A percentile compares a stretch with the other conserved stretches of the same genome.
These are phyloP conservation scores for Orbilia javanica DNA, from an alignment of 2,329 filamentous ascomycete genomes.

Conservation along the genomic window DNA sequence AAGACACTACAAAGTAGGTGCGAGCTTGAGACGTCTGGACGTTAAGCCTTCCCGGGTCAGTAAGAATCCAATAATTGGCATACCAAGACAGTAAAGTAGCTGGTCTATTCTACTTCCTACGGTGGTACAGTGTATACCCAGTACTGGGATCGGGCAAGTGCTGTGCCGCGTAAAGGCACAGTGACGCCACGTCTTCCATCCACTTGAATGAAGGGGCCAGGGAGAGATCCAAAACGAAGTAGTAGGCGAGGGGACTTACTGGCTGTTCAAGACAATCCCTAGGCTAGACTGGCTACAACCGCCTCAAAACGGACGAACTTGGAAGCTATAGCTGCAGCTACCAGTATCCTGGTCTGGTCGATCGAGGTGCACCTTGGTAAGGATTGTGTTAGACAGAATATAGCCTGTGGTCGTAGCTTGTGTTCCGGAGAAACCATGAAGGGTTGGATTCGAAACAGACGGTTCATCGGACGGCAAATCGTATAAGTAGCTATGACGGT, in stretches of 20 bases:
- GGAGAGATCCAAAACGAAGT: slow-evolving; percentile 32
- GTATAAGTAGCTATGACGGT: slow-evolving; percentile 27
- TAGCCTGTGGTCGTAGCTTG: slow-evolving; percentile 20
- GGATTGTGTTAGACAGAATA: slow-evolving; percentile 30
- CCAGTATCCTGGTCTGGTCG: neutral
- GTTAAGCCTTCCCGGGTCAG: slow-evolving; percentile 26
- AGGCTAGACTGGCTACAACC: slow-evolving; percentile 32
- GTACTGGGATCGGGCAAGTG: slow-evolving; percentile 28
- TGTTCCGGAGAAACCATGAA: slow-evolving; percentile 7
- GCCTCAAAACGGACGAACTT: slow-evolving; percentile 28
- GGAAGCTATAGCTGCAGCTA: slow-evolving; percentile 36
- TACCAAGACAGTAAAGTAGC: slow-evolving; percentile 44
- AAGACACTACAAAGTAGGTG: slow-evolving; percentile 40
- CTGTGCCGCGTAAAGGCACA: slow-evolving; percentile 57
- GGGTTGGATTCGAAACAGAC: slow-evolving; percentile 16
- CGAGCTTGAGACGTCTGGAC: slow-evolving; percentile 33
- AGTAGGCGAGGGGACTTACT: slow-evolving; percentile 39
- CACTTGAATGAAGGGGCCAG: slow-evolving; percentile 37
- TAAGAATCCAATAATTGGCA: slow-evolving; percentile 44
- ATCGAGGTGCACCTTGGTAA: slow-evolving; percentile 20
- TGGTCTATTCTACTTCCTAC: slow-evolving; percentile 40
- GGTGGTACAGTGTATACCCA: slow-evolving; percentile 53
- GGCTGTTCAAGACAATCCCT: slow-evolving; percentile 32
- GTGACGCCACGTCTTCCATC: slow-evolving; percentile 56
- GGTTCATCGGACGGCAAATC: slow-evolving; percentile 32